phyloP scores from a whole-genome alignment of 768 basidiomycete species.

The Pleurotus salmoneostramineus region DNA sequence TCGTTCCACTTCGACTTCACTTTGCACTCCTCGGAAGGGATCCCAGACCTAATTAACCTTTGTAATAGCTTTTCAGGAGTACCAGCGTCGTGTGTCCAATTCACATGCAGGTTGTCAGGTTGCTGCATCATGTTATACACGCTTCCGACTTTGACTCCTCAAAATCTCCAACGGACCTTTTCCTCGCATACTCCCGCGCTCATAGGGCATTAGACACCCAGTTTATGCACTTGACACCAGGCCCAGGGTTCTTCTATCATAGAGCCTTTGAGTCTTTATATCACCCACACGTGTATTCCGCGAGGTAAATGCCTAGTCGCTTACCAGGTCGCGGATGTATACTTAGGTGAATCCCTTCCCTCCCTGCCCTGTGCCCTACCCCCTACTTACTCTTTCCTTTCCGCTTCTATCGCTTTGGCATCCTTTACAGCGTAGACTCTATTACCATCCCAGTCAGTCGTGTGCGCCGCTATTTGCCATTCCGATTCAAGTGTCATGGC shows the following conservation, averaged over 20 bases:
- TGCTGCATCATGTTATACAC: not conserved
- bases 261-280: slow-evolving; percentile 4
- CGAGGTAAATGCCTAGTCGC: slow-evolving; percentile 3
- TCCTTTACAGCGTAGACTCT: not conserved
- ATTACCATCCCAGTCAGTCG: not conserved
- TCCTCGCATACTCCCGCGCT: not conserved
- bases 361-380: slow-evolving; percentile 1
- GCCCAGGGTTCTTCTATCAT: slow-evolving; percentile 3
- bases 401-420: not conserved
- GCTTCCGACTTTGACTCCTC: not conserved
- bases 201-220: not conserved
- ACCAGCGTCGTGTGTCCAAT: not conserved
- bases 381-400: slow-evolving; percentile 5
- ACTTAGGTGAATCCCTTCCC: not conserved
- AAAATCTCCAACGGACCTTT: slow-evolving; percentile 1
- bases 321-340: slow-evolving; percentile 2
- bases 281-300: slow-evolving; percentile 7
- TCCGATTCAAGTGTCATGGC: not conserved
- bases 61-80: not conserved
- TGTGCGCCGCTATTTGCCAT: not conserved
- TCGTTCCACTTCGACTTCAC: too few relatives aligned
- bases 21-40: too few relatives aligned
- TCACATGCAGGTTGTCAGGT: not conserved
- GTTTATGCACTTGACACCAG: slow-evolving; percentile 1
- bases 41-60: too few relatives aligned